Percentiles rank a stretch among this genome's conserved stretches.
Evolutionary conservation across 768 basidiomycete genomes (phyloP).

Genomic region (Pholiota microspora): DNA sequence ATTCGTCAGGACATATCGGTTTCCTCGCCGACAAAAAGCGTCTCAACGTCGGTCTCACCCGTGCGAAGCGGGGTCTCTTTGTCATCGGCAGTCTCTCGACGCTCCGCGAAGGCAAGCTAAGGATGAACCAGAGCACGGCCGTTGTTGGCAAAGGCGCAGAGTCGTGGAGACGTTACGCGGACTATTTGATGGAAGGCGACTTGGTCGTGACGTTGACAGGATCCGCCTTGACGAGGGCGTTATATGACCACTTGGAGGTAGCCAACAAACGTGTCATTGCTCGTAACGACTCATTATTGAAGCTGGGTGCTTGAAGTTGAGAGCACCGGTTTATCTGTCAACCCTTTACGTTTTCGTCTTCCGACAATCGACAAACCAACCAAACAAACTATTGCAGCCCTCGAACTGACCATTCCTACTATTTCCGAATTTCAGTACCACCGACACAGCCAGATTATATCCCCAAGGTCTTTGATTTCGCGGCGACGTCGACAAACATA

Average conservation of each 20-base stretch:
- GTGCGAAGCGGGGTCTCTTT: slow-evolving; percentile 84
- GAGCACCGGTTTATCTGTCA: background rate
- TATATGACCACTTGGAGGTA: slow-evolving; percentile 31
- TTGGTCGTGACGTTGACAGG: slow-evolving; percentile 51
- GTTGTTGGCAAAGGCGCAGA: slow-evolving; percentile 40
- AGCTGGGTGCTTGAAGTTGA: background rate
- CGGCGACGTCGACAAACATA: no score
- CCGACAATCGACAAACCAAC: background rate
- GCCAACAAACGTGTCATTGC: slow-evolving; percentile 9
- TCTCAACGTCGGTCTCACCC: slow-evolving; percentile 88
- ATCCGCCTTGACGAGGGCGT: slow-evolving; percentile 37
- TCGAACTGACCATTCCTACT: no score
- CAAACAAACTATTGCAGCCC: no score
- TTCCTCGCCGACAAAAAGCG: slow-evolving; percentile 85
- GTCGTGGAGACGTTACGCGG: slow-evolving; percentile 61
- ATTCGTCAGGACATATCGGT: slow-evolving; percentile 73
- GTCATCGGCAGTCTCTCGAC: slow-evolving; percentile 75
- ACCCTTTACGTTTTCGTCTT: background rate
- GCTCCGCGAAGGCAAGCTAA: slow-evolving; percentile 45
- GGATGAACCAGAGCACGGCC: slow-evolving; percentile 11
- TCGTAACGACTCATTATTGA: background rate
- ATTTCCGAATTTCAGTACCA: no score
- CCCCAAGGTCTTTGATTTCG: no score
- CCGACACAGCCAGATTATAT: no score
- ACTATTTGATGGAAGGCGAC: slow-evolving; percentile 49